phyloP scores from a whole-genome alignment of 1,284 basidiomycete species.

The Moniliophthora roreri region DNA sequence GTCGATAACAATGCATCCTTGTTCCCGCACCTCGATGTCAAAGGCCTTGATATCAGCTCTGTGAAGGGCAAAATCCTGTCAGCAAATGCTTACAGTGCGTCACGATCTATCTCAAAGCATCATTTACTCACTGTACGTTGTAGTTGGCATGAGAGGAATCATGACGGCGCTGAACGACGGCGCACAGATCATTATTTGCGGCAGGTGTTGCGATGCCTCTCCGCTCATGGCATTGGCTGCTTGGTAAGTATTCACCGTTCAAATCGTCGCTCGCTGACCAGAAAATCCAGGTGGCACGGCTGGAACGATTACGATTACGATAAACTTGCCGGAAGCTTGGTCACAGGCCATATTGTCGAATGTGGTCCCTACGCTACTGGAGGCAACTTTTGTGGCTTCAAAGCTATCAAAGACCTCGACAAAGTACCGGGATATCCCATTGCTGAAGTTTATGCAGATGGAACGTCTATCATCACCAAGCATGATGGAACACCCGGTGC shows the following conservation, averaged over 20 bases:
- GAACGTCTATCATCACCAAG: constrained; percentile 21
- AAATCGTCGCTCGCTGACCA: background rate
- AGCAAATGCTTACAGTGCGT: constrained; percentile 21
- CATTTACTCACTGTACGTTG: background rate
- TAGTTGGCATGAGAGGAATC: constrained; percentile 21
- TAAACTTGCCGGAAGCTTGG: constrained; percentile 19
- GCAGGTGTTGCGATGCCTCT: constrained; percentile 22
- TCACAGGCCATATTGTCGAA: constrained; percentile 23
- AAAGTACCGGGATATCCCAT: constrained; percentile 22
- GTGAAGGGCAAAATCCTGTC: constrained; percentile 4
- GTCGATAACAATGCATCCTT: background rate
- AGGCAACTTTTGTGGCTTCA: constrained; percentile 23
- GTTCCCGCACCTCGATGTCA: constrained; percentile 13
- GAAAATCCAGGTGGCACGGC: constrained; percentile 18
- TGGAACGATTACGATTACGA: constrained; percentile 22
- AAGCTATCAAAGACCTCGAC: constrained; percentile 13
- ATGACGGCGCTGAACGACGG: constrained; percentile 19
- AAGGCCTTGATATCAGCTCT: constrained; percentile 13
- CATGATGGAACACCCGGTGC: constrained; percentile 19
- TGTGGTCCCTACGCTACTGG: constrained; percentile 24
- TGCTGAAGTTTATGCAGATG: constrained; percentile 19
- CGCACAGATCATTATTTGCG: constrained; percentile 24
- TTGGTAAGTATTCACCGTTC: constrained; percentile 11
- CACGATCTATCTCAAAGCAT: background rate
- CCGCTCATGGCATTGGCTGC: constrained; percentile 20